These are phyloP conservation scores for Syncephalastrum monosporum DNA, from an alignment of 371 early-diverging fungal species.

Conservation along the genomic window DNA sequence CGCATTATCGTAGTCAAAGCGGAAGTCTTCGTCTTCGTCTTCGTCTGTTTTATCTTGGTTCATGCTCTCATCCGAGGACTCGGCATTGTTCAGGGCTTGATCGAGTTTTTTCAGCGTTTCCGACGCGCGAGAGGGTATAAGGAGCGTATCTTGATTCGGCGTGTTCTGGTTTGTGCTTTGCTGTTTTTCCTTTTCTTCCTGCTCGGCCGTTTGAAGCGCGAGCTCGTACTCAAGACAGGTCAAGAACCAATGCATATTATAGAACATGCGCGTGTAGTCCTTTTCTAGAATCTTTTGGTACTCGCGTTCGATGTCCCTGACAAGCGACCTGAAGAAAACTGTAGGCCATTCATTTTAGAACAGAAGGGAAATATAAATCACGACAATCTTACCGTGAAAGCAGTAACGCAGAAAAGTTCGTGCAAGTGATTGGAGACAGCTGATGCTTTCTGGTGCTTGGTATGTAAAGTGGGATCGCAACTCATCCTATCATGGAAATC, in stretches of 20 bases:
- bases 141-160: too few species aligned
- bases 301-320: constrained; percentile 63
- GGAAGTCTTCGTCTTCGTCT: constrained; percentile 4
- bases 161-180: not conserved
- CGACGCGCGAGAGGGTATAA: not conserved
- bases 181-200: constrained; percentile 9
- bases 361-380: too few species aligned
- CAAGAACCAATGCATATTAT: constrained; percentile 39
- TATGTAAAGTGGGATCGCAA: constrained; percentile 20
- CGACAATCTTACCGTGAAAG: too few species aligned
- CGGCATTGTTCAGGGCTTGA: not conserved
- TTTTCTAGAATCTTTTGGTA: constrained; percentile 51
- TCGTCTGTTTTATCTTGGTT: not conserved
- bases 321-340: constrained; percentile 59
- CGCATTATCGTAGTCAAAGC: constrained; percentile 58
- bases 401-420: constrained; percentile 37
- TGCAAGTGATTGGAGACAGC: constrained; percentile 4
- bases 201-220: constrained; percentile 11
- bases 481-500: constrained; percentile 18
- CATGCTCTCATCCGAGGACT: not conserved
- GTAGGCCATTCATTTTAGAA: not conserved
- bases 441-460: constrained; percentile 7
- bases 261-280: constrained; percentile 44
- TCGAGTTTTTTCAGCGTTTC: not conserved
- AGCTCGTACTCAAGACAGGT: constrained; percentile 34